phyloP scores from a whole-genome alignment of 495 filamentous ascomycete species.

The Beverwykella pulmonaria region DNA sequence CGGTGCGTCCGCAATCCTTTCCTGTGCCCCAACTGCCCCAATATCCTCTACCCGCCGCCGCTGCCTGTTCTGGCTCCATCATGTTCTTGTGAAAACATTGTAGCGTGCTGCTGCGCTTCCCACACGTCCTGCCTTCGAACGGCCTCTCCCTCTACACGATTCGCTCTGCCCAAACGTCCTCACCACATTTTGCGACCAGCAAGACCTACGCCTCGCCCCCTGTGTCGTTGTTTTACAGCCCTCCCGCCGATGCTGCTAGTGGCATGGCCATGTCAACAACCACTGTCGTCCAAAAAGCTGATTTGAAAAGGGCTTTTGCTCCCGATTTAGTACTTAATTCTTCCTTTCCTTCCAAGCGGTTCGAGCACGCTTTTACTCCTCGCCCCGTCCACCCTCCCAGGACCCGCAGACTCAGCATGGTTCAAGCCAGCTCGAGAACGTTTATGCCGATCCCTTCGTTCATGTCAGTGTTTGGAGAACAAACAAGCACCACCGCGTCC shows the following conservation, averaged over 20 bases:
- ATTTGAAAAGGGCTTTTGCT: conserved; percentile 43
- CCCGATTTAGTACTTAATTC: conserved; percentile 36
- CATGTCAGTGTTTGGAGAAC: conserved; percentile 44
- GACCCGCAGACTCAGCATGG: conserved; percentile 37
- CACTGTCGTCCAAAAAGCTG: conserved; percentile 32
- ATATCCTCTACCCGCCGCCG: conserved; percentile 15
- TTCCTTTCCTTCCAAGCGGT: conserved; percentile 37
- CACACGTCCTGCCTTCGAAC: not conserved
- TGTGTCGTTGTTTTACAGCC: not conserved
- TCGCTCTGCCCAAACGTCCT: not conserved
- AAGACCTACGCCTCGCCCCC: not conserved
- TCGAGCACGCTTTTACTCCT: conserved; percentile 23
- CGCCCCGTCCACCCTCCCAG: conserved; percentile 4
- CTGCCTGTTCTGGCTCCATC: not conserved
- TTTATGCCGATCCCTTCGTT: conserved; percentile 42
- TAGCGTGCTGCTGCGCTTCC: not conserved
- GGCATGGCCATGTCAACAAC: conserved; percentile 33
- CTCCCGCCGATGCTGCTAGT: not conserved
- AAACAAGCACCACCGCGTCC: conserved; percentile 25
- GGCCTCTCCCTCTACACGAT: not conserved
- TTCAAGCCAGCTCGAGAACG: conserved; percentile 35
- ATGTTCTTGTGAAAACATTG: conserved; percentile 22
- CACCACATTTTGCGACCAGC: not conserved
- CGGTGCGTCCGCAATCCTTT: conserved; percentile 30
- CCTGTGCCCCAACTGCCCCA: conserved; percentile 31